Conservation (phyloP, 1,284 basidiomycete genomes). For the Cutaneotrichosporon sp. region DNA sequence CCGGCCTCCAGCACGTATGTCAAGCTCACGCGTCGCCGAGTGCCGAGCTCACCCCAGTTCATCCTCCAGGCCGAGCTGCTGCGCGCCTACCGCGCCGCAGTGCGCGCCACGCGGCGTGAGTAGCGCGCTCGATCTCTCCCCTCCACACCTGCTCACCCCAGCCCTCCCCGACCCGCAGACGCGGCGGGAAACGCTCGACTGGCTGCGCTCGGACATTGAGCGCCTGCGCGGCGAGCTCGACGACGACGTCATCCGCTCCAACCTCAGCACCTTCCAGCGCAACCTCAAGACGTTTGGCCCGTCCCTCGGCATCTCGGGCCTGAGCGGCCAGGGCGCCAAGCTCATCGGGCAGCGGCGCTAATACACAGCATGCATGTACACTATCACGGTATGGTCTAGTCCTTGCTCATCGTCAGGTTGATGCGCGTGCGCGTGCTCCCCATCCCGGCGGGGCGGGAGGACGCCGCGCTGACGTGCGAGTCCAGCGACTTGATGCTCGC, state of each 20-base stretch:
- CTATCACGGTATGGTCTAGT: background rate
- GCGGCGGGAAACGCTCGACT: conserved; percentile 52
- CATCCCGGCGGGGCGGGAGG: background rate
- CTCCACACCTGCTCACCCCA: conserved; percentile 19
- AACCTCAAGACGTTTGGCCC: conserved; percentile 42
- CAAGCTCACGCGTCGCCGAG: background rate
- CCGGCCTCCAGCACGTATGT: conserved; percentile 44
- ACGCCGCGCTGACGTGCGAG: background rate
- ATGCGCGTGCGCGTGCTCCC: conserved; percentile 6
- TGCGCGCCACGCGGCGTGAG: conserved; percentile 51
- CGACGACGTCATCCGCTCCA: conserved; percentile 31
- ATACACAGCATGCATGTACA: background rate
- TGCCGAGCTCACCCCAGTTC: conserved; percentile 36
- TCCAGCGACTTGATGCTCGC: background rate
- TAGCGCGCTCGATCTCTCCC: background rate
- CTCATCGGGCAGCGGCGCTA: conserved; percentile 32
- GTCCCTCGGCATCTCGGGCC: conserved; percentile 38
- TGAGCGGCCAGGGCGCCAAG: conserved; percentile 33
- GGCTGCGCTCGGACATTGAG: conserved; percentile 48
- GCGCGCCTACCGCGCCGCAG: conserved; percentile 48
- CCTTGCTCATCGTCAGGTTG: background rate
- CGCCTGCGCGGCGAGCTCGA: conserved; percentile 38
- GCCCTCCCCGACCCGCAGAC: conserved; percentile 49
- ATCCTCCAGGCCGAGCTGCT: conserved; percentile 46
- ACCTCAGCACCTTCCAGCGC: conserved; percentile 32